A percentile compares a stretch with the other conserved stretches of the same genome.
These are phyloP conservation scores for Stemphylium vesicarium DNA, from an alignment of 2,329 filamentous ascomycete genomes.

Conservation along the genomic window DNA sequence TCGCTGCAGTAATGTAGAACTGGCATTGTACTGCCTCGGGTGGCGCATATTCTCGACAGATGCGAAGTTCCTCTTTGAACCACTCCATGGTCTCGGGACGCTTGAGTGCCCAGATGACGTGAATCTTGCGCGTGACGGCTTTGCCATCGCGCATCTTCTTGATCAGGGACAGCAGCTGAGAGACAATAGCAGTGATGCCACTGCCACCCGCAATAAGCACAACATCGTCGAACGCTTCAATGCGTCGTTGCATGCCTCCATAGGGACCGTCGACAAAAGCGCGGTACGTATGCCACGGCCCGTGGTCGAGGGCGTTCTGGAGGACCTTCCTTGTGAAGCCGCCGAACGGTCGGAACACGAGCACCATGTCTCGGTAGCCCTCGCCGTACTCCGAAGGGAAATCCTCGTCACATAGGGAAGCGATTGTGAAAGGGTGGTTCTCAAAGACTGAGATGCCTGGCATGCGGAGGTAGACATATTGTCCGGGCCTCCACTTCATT, in stretches of 20 bases:
- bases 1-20: conserved; percentile 88
- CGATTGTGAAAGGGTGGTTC: conserved; percentile 95
- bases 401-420: conserved; percentile 89
- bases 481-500: conserved; percentile 89
- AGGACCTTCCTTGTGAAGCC: conserved; percentile 88
- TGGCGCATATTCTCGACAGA: conserved; percentile 87
- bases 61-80: conserved; percentile 93
- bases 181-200: conserved; percentile 91
- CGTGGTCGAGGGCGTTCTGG: conserved; percentile 82
- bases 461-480: conserved; percentile 95
- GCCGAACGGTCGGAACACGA: conserved; percentile 90
- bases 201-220: conserved; percentile 93
- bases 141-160: conserved; percentile 96
- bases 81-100: conserved; percentile 93
- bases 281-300: conserved; percentile 88
- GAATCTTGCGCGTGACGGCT: conserved; percentile 86
- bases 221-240: conserved; percentile 92
- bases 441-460: conserved; percentile 88
- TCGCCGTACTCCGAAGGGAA: conserved; percentile 92
- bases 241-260: conserved; percentile 87
- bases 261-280: conserved; percentile 95
- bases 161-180: conserved; percentile 89
- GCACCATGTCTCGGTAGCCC: conserved; percentile 82
- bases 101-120: conserved; percentile 94
- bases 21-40: conserved; percentile 89